Evolutionary conservation across 176 grass and related monocot genomes (phyloP).

Genomic region (Bolboschoenus planiculmis): DNA sequence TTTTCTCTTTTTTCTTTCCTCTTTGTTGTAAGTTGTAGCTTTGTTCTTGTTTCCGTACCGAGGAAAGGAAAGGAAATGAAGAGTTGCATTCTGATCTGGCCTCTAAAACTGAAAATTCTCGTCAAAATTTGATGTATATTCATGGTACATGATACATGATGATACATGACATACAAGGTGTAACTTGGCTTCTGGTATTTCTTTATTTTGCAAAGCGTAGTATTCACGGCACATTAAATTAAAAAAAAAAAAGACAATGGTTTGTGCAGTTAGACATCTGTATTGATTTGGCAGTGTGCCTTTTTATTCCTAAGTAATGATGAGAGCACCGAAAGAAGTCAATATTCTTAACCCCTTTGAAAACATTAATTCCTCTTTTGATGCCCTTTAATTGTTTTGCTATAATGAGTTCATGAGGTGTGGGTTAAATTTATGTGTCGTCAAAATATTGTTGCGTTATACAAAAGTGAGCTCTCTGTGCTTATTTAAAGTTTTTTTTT

Average conservation of each 20-base stretch:
- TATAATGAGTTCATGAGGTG: background rate
- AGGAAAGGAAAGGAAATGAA: slow-evolving; percentile 4
- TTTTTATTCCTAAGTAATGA: too few species aligned
- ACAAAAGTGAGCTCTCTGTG: too few species aligned
- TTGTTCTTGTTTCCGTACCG: slow-evolving; percentile 11
- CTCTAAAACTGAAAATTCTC: background rate
- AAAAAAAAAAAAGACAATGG: background rate
- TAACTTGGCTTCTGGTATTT: background rate
- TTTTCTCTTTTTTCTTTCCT: background rate
- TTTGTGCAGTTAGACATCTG: background rate
- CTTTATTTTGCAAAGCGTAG: background rate
- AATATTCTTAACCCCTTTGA: background rate
- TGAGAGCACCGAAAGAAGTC: background rate
- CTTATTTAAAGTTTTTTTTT: too few species aligned
- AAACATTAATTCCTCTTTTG: background rate
- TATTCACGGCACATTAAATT: background rate
- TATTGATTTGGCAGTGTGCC: background rate
- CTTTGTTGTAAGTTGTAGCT: too few species aligned
- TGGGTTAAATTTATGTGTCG: too few species aligned
- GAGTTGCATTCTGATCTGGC: slow-evolving; percentile 3
- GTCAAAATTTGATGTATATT: background rate
- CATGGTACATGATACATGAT: background rate
- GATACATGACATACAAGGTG: background rate
- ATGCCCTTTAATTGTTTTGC: background rate
- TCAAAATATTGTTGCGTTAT: too few species aligned